Conservation (phyloP, 1,139 yeast species). For the Lodderomyces metapsilosis region DNA sequence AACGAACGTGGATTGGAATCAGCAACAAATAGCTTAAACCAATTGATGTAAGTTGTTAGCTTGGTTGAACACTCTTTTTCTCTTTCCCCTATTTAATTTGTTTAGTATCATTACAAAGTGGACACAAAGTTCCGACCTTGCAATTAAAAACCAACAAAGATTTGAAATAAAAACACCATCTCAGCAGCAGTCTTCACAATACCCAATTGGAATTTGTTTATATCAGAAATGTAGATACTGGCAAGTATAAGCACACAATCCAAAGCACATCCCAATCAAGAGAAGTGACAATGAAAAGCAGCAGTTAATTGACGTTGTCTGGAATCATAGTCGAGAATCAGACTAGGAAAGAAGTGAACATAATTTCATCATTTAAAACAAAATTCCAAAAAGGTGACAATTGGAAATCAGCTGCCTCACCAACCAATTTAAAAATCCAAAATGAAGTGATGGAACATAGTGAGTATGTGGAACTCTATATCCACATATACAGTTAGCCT, state of each 20-base stretch:
- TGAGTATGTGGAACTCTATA: slow-evolving; percentile 2
- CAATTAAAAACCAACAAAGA: slow-evolving; percentile 5
- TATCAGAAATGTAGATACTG: slow-evolving; percentile 76
- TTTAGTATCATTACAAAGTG: slow-evolving; percentile 7
- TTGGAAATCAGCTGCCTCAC: background rate
- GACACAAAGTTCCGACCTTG: slow-evolving; percentile 8
- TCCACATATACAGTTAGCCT: slow-evolving; percentile 3
- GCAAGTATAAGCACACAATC: slow-evolving; percentile 70
- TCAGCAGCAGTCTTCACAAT: background rate
- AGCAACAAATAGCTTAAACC: too few species aligned
- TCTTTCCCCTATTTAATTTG: background rate
- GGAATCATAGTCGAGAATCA: slow-evolving; percentile 82
- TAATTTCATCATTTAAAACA: slow-evolving; percentile 49
- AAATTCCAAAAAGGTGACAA: background rate
- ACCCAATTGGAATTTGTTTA: slow-evolving; percentile 22
- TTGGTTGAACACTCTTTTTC: background rate
- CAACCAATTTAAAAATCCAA: background rate
- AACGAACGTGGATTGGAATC: background rate
- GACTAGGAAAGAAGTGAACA: slow-evolving; percentile 77
- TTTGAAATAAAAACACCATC: too few species aligned
- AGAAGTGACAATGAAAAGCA: slow-evolving; percentile 4
- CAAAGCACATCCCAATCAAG: slow-evolving; percentile 4
- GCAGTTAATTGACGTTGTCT: slow-evolving; percentile 54
- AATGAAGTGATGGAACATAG: background rate
- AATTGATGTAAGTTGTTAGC: background rate